These are phyloP conservation scores for Xylaria hypoxylon DNA, from an alignment of 2,329 filamentous ascomycete genomes.

Conservation along the genomic window DNA sequence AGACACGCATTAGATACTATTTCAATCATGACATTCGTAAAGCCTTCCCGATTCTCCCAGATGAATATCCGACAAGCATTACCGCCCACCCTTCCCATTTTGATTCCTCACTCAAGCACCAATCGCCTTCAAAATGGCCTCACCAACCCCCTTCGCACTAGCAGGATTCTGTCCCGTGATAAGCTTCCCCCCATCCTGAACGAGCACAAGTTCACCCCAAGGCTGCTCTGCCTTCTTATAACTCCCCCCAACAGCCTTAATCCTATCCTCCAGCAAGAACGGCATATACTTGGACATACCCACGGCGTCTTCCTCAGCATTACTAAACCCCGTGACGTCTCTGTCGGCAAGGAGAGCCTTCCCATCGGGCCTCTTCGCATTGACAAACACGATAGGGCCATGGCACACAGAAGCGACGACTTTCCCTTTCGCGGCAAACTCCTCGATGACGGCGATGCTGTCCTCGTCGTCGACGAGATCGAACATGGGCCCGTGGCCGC, in stretches of 20 bases:
- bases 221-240: constrained; percentile 67
- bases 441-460: constrained; percentile 70
- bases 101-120: constrained; percentile 31
- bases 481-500: constrained; percentile 74
- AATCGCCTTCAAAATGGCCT: constrained; percentile 63
- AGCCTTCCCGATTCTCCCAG: background rate
- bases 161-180: constrained; percentile 71
- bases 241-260: constrained; percentile 63
- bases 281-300: constrained; percentile 60
- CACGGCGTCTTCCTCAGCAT: constrained; percentile 64
- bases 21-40: background rate
- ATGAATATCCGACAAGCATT: background rate
- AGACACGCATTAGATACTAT: constrained; percentile 9
- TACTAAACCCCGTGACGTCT: constrained; percentile 70
- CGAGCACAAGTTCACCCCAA: constrained; percentile 62
- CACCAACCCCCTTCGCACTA: constrained; percentile 63
- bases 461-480: constrained; percentile 69
- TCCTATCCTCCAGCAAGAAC: constrained; percentile 70
- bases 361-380: constrained; percentile 62
- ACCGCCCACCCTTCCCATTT: background rate
- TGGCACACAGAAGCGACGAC: constrained; percentile 76
- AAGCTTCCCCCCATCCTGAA: constrained; percentile 59
- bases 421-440: constrained; percentile 72
- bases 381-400: constrained; percentile 71
- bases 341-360: constrained; percentile 66